Conservation (phyloP, 345 rosid species). For the Eutrema heterophyllum region DNA sequence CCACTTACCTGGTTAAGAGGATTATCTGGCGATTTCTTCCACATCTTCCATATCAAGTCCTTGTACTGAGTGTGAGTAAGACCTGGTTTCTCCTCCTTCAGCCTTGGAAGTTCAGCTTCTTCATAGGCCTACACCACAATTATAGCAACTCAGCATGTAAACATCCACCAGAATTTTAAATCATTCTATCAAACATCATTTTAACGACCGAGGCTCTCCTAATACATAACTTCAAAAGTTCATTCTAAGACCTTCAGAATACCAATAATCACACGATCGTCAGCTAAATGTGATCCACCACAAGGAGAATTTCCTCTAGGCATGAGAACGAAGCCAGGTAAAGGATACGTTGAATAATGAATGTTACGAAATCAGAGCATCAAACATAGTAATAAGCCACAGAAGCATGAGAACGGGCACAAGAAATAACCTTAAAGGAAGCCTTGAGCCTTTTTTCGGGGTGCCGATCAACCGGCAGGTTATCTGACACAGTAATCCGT, state of each 20-base stretch:
- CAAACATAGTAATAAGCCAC: background rate
- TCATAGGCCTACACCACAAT: conserved; percentile 63
- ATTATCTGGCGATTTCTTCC: conserved; percentile 99
- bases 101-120: conserved; percentile 88
- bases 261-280: background rate
- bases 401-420: background rate
- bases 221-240: too few relatives aligned
- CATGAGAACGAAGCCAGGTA: too few relatives aligned
- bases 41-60: conserved; percentile 95
- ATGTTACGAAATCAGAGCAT: background rate
- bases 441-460: conserved; percentile 93
- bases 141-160: conserved; percentile 6
- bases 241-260: background rate
- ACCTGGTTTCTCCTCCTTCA: conserved; percentile 95
- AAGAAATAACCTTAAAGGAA: conserved; percentile 66
- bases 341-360: too few relatives aligned
- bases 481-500: conserved; percentile 58
- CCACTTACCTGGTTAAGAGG: conserved; percentile 83
- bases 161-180: background rate
- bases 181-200: background rate
- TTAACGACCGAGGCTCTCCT: background rate
- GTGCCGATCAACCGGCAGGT: conserved; percentile 68
- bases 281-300: background rate
- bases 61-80: conserved; percentile 94
- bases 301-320: too few relatives aligned